Base-by-base conservation (phyloP, 1,139 yeast genomes). In the Saccharomyces pastorianus region DNA sequence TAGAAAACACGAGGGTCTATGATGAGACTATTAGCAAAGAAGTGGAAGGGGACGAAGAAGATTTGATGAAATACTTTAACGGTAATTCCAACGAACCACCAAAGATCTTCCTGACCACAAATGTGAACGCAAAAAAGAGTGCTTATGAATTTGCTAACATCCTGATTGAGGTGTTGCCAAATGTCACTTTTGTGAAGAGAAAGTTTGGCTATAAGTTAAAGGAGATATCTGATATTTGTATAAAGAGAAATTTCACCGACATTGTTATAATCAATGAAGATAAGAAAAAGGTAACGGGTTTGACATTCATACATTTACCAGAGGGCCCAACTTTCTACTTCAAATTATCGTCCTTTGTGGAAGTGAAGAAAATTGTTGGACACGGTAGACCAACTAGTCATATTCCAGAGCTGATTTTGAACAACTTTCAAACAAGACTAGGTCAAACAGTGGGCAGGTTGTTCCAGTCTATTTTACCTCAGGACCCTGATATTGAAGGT, bases 311-410 rank as follows among this genome's bases (percentile, higher is more conserved):
- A 58, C 96, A 91, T 73, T 77, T 93, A 58, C 99, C 99, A 6
- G 88, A 79, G 51, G 99, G 99, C 0, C 99, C 99, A 34, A 85
- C 97, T 0, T 89, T 89, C 67, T 91, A 93, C 72, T 93, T 93
- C 65, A 84, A 93, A 17, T 75, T 93, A 11, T 76, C 91, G 13
- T 88, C 96, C 5, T 76, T 88, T 51, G 80, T 82, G 25, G 87
- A 86, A 60, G 84, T 88, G n/a, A 80, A 84, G 62, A 76, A 81
- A 60, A 88, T 93, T 55, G 71, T 76, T 20, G 96, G 96, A 13
- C 99, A 93, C 65, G 98, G 98, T 55, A 79, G 84, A 53, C 85
- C 96, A 41, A 90, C 98, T 0, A 83, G 82, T 49, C 98, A 93
- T 67, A 81, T 85, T 41, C 99, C 99, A 2, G 99, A 93, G 70